These are phyloP conservation scores for Elongisporangium anandrum DNA, from an alignment of 352 stramenopile genomes.

Conservation along the genomic window DNA sequence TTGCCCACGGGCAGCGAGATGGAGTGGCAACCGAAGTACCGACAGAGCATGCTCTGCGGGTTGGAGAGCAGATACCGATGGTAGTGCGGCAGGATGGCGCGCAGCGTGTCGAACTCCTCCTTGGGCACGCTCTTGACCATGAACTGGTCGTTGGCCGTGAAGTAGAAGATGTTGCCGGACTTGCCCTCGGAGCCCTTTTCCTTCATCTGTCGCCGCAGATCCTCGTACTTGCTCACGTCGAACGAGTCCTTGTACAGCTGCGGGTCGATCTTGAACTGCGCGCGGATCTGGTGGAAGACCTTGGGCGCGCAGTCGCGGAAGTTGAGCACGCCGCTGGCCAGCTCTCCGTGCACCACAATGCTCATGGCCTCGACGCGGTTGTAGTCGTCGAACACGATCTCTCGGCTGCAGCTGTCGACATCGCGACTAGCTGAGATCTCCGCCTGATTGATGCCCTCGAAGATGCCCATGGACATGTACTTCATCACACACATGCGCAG, in stretches of 20 bases:
- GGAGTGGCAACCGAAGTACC: constrained; percentile 83
- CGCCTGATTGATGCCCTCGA: constrained; percentile 59
- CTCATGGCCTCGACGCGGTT: constrained; percentile 62
- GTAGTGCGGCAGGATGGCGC: constrained; percentile 79
- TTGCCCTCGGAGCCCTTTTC: constrained; percentile 81
- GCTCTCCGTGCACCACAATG: constrained; percentile 63
- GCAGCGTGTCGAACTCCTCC: constrained; percentile 78
- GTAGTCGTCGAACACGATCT: constrained; percentile 68
- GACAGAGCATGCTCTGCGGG: constrained; percentile 66
- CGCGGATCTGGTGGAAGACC: constrained; percentile 73
- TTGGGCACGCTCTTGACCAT: constrained; percentile 88
- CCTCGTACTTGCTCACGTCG: constrained; percentile 29
- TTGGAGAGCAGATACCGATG: constrained; percentile 76
- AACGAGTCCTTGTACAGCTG: constrained; percentile 77
- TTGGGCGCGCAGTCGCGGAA: constrained; percentile 77
- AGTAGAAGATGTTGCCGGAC: constrained; percentile 88
- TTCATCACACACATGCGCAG: constrained; percentile 83
- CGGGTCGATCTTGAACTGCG: constrained; percentile 69
- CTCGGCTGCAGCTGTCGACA: constrained; percentile 7
- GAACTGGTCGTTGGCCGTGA: constrained; percentile 84
- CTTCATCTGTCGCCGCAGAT: constrained; percentile 35
- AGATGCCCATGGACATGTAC: constrained; percentile 84
- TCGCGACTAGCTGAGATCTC: constrained; percentile 27
- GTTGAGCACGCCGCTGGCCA: constrained; percentile 44
- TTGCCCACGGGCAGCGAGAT: constrained; percentile 82